Percentiles rank a stretch among this genome's conserved stretches.
Conservation (phyloP, 208 protist species). For the Wallacemonas collosoma region DNA sequence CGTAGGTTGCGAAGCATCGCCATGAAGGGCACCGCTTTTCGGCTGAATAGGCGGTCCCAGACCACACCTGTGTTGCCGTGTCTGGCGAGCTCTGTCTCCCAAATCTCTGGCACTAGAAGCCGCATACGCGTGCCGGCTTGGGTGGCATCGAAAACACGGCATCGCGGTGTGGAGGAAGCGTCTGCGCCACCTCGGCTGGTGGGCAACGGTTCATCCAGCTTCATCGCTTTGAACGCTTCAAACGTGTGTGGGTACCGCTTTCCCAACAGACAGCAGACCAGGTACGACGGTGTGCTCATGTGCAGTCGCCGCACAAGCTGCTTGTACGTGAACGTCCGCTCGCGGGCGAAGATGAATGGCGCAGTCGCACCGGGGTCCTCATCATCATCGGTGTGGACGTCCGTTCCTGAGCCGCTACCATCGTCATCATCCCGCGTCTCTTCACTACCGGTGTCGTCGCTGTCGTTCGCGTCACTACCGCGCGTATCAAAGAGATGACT, state of each 20-base stretch:
- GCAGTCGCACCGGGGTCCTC: constrained; percentile 3
- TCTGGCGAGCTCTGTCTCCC: constrained; percentile 89
- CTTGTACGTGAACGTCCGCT: constrained; percentile 67
- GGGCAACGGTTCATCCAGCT: constrained; percentile 31
- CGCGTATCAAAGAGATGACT: not conserved
- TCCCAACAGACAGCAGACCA: constrained; percentile 92
- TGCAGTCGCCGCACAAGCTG: constrained; percentile 80
- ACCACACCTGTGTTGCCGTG: constrained; percentile 86
- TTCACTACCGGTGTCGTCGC: not conserved
- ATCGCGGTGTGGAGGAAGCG: constrained; percentile 8
- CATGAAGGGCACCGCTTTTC: constrained; percentile 93
- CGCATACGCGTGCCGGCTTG: constrained; percentile 92
- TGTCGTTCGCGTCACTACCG: constrained; percentile 10
- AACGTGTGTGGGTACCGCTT: constrained; percentile 89
- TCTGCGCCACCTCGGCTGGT: not conserved
- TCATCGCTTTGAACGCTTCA: constrained; percentile 66
- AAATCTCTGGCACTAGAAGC: constrained; percentile 88
- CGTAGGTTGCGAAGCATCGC: constrained; percentile 95
- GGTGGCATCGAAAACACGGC: constrained; percentile 64
- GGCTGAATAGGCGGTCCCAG: constrained; percentile 92
- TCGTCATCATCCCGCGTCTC: not conserved
- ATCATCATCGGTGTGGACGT: not conserved
- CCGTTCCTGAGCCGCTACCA: no score
- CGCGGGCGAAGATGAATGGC: constrained; percentile 12
- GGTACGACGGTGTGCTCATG: constrained; percentile 78